These are phyloP conservation scores for Monosporascus sp. DNA, from an alignment of 2,329 filamentous ascomycete genomes.

Conservation along the genomic window DNA sequence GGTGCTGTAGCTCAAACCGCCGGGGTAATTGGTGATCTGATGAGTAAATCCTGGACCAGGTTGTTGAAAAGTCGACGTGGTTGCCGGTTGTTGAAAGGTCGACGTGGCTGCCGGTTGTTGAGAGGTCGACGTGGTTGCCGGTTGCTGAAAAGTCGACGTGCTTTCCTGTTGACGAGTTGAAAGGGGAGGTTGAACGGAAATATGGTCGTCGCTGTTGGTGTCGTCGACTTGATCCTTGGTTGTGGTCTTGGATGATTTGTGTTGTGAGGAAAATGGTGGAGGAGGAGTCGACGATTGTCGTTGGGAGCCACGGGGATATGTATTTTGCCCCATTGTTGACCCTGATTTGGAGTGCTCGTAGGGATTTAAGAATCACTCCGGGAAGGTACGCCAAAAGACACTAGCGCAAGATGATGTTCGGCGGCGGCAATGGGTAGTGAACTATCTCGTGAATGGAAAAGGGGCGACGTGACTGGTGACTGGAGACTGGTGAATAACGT, in stretches of 20 bases:
- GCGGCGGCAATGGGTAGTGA: too few relatives aligned
- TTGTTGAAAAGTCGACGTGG: slow-evolving; percentile 6
- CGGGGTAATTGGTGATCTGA: slow-evolving; percentile 11
- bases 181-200: background rate
- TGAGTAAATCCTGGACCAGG: slow-evolving; percentile 14
- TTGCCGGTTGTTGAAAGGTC: slow-evolving; percentile 6
- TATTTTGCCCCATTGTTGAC: too few relatives aligned
- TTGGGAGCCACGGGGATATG: too few relatives aligned
- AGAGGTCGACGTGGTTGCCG: slow-evolving; percentile 1
- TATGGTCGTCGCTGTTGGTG: background rate
- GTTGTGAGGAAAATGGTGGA: background rate
- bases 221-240: background rate
- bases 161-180: background rate
- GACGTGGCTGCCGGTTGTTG: slow-evolving; percentile 2
- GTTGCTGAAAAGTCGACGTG: slow-evolving; percentile 5
- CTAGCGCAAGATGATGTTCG: too few relatives aligned
- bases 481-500: too few relatives aligned
- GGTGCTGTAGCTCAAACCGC: slow-evolving; percentile 8
- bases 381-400: too few relatives aligned
- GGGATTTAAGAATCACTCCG: too few relatives aligned
- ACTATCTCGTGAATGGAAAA: too few relatives aligned
- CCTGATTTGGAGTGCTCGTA: too few relatives aligned
- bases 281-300: too few relatives aligned
- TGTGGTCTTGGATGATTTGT: background rate
- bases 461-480: too few relatives aligned